Evolutionary conservation across 176 grass and related monocot genomes (phyloP), one percentile per base, ranked within the genome.

Genomic region (Triticum monococcum): DNA sequence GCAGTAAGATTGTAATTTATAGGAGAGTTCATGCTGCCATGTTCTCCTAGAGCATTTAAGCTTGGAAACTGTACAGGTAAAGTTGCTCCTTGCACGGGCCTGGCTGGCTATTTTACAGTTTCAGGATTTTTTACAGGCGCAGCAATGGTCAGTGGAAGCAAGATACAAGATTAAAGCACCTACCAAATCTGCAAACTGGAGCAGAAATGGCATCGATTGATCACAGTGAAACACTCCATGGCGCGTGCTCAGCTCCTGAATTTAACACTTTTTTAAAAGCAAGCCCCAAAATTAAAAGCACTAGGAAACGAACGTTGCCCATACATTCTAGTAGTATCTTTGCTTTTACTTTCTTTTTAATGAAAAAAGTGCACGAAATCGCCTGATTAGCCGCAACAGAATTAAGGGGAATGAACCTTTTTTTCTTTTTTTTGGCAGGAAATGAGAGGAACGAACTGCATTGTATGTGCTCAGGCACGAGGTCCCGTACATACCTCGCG

Each of bases 401-500:
- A 28, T 28, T 4, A 25, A 60, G 48, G n/a, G 24, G 43, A 71
- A 46, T 13, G 43, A 13, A 46, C 41, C 12, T 45, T 12, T 45
- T 43, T 45, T 4, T 11, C 12, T 45, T 12, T 45, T 41, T 45
- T 4, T 11, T 12, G 1, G 41, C 41, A 12, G 35, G 75, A 65
- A 25, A 33, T 11, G 40, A 36, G 61, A 26, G 23, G 41, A 71
- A 65, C n/a, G 35, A 30, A 20, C 41, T 26, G 64, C 80, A 84
- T 31, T 84, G 14, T 33, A 80, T 79, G 14, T 35, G 75, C 80
- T 31, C 5, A 48, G 63, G 71, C 26, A 64, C 3, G 26, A 76
- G 25, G 70, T 17, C 22, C 16, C 26, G 14, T 22, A 22, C 56
- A 22, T 91, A 91, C 85, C 85, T 91, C 50, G 85, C 33, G 14